Conservation (phyloP, 768 basidiomycete genomes). For the Termitomyces titanicus region DNA sequence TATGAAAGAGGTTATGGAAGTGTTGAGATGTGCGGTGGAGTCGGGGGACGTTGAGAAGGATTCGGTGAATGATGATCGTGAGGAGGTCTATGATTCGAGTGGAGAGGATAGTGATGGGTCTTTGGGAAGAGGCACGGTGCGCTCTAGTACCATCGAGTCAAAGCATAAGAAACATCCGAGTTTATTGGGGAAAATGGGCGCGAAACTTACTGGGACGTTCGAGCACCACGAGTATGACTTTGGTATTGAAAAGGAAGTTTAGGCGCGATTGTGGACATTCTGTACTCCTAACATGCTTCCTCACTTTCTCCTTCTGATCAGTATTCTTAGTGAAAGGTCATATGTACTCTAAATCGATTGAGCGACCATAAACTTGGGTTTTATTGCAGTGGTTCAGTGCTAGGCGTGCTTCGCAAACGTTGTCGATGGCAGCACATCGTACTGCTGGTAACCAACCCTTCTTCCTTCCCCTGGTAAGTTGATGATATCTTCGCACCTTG, state of each 20-base stretch:
- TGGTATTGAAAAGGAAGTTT: slow-evolving; percentile 39
- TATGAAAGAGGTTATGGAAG: slow-evolving; percentile 39
- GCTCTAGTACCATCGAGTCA: slow-evolving; percentile 21
- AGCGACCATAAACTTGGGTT: too few species aligned
- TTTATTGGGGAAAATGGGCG: slow-evolving; percentile 42
- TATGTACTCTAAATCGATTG: too few species aligned
- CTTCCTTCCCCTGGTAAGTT: too few species aligned
- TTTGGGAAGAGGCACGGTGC: not conserved
- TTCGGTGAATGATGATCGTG: slow-evolving; percentile 3
- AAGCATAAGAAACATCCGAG: slow-evolving; percentile 55
- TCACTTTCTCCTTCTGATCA: too few species aligned
- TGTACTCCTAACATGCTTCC: not conserved
- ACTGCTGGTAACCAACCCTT: too few species aligned
- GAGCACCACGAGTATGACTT: slow-evolving; percentile 30
- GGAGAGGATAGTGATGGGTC: slow-evolving; percentile 18
- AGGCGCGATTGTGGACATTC: not conserved
- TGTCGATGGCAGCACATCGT: too few species aligned
- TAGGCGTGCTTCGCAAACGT: too few species aligned
- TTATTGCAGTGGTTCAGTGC: too few species aligned
- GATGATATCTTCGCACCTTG: too few species aligned
- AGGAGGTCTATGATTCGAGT: slow-evolving; percentile 1
- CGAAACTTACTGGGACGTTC: slow-evolving; percentile 35
- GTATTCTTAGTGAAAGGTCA: too few species aligned
- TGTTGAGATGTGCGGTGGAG: slow-evolving; percentile 38
- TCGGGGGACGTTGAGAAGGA: slow-evolving; percentile 23